Percentiles rank a stretch among this genome's conserved stretches.
phyloP scores from a whole-genome alignment of 345 rosid species.

The Aquilaria yunnanensis region DNA sequence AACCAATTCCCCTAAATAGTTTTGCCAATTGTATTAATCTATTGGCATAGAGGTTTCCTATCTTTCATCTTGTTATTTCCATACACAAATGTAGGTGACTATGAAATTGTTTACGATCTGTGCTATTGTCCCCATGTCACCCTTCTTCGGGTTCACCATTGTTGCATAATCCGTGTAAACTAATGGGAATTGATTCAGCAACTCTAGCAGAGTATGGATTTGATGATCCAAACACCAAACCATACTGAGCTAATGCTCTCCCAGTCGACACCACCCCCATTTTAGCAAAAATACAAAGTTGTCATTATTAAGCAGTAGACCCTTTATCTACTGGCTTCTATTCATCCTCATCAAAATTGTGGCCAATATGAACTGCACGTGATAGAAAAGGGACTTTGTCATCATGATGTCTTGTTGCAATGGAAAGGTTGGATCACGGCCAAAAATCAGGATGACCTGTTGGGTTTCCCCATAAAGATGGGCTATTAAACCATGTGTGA shows the following conservation, averaged over 20 bases:
- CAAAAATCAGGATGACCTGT: constrained; percentile 53
- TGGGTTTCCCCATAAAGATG: constrained; percentile 52
- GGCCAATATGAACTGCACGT: constrained; percentile 47
- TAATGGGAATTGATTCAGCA: constrained; percentile 23
- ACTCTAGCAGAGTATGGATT: constrained; percentile 38
- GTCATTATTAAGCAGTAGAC: constrained; percentile 51
- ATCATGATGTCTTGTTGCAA: constrained; percentile 53
- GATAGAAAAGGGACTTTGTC: constrained; percentile 65
- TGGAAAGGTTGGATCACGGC: constrained; percentile 56
- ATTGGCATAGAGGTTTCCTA: too few relatives aligned
- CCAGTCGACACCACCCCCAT: constrained; percentile 33
- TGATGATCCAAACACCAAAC: constrained; percentile 17
- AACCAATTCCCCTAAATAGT: too few relatives aligned
- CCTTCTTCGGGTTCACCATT: too few relatives aligned
- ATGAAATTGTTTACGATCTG: too few relatives aligned
- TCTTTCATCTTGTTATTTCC: too few relatives aligned
- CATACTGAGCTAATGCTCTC: constrained; percentile 25
- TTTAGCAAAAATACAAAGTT: constrained; percentile 33
- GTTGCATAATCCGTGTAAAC: not conserved
- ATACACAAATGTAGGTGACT: too few relatives aligned
- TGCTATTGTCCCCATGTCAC: too few relatives aligned
- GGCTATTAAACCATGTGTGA: constrained; percentile 51
- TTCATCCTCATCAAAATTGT: constrained; percentile 81
- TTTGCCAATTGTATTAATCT: too few relatives aligned
- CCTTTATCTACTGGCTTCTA: constrained; percentile 71